These are phyloP conservation scores for Cryptosporidium bovis DNA, from an alignment of 169 alveolate species.

Conservation along the genomic window DNA sequence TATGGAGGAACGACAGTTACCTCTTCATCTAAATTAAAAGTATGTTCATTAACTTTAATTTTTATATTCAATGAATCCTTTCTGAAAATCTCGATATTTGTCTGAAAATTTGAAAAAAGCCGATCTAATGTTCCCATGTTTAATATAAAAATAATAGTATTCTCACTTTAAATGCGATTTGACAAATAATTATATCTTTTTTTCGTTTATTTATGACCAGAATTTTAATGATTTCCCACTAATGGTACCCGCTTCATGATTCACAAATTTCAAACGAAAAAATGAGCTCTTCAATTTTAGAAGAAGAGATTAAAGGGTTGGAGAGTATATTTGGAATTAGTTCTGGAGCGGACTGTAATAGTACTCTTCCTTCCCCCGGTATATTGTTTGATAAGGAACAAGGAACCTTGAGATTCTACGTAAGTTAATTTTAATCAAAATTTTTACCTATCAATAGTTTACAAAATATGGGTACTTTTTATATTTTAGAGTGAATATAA, in stretches of 20 bases:
- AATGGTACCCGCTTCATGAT: no score
- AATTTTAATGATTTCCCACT: no score
- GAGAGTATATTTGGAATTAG: constrained; percentile 38
- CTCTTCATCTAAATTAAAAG: background rate
- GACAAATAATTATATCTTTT: no score
- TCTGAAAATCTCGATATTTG: constrained; percentile 4
- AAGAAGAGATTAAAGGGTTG: constrained; percentile 28
- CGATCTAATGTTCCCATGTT: background rate
- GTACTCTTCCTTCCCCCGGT: constrained; percentile 24
- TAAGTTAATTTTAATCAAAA: constrained; percentile 17
- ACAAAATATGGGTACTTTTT: background rate
- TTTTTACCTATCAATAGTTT: background rate
- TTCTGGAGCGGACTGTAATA: background rate
- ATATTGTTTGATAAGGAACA: constrained; percentile 7
- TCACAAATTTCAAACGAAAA: background rate
- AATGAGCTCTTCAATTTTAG: constrained; percentile 23
- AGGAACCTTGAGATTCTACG: constrained; percentile 22
- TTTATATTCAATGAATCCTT: constrained; percentile 6
- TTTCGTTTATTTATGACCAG: no score
- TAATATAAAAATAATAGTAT: background rate
- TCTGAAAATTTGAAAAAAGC: background rate
- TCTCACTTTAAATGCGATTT: background rate
- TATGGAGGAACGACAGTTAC: constrained; percentile 69
- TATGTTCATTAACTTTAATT: background rate
- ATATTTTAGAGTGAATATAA: constrained; percentile 18